A percentile compares a stretch with the other conserved stretches of the same genome.
Evolutionary conservation across 192 early-diverging fungal species (phyloP).

Genomic region (Backusella tarrabulga): DNA sequence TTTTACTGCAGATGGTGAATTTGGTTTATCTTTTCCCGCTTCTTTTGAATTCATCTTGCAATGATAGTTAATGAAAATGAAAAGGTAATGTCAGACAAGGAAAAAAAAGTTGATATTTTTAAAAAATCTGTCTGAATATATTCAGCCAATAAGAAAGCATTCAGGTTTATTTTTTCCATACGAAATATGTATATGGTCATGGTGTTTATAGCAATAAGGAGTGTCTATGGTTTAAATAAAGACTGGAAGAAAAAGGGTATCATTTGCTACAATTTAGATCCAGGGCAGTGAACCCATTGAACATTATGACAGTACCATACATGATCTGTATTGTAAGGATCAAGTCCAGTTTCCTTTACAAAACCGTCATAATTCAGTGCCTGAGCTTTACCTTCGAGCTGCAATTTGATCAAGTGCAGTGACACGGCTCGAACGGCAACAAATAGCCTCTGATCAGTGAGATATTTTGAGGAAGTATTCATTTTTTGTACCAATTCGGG

Average conservation of each 20-base stretch:
- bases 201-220: not conserved
- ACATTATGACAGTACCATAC: not conserved
- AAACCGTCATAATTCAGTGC: not conserved
- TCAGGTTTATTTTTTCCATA: not conserved
- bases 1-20: not conserved
- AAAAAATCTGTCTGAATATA: not conserved
- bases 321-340: constrained; percentile 1
- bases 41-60: not conserved
- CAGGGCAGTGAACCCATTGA: not conserved
- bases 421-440: not conserved
- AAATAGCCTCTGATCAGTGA: not conserved
- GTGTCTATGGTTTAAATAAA: not conserved
- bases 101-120: not conserved
- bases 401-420: not conserved
- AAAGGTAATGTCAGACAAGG: not conserved
- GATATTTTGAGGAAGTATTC: not conserved
- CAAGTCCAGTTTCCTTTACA: not conserved
- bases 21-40: not conserved
- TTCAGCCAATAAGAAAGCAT: not conserved
- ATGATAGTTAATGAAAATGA: not conserved
- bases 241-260: not conserved
- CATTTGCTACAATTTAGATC: not conserved
- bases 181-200: not conserved
- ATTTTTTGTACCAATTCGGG: not conserved
- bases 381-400: not conserved